Conservation (phyloP, 108 stramenopile genomes). For the Aurantiochytrium sp. region DNA sequence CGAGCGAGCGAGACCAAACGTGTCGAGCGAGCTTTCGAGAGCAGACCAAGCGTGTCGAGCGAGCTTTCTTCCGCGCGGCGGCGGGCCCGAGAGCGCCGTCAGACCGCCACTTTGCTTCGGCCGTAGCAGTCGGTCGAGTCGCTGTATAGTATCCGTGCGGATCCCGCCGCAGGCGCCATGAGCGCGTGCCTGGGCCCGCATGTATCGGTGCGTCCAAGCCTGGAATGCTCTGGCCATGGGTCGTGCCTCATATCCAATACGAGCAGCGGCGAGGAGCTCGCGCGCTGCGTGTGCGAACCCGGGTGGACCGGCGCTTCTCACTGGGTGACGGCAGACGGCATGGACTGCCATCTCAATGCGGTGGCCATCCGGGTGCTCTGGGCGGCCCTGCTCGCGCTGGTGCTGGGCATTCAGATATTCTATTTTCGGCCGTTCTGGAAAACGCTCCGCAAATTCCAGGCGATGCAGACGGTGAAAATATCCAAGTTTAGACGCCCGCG, state of each 20-base stretch:
- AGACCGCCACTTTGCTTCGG: too few relatives aligned
- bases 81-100: too few relatives aligned
- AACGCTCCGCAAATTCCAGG: not conserved
- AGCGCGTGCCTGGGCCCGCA: not conserved
- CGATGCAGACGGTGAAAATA: not conserved
- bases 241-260: not conserved
- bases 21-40: too few relatives aligned
- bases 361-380: not conserved
- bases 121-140: too few relatives aligned
- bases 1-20: too few relatives aligned
- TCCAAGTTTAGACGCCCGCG: not conserved
- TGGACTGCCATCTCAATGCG: not conserved
- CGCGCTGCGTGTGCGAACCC: not conserved
- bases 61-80: too few relatives aligned
- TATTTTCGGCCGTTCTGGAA: not conserved
- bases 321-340: not conserved
- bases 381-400: not conserved
- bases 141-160: too few relatives aligned
- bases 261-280: not conserved
- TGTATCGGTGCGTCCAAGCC: not conserved
- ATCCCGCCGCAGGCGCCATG: not conserved
- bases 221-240: conserved; percentile 14
- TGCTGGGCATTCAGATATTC: not conserved
- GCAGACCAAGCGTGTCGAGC: too few relatives aligned
- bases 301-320: not conserved